Conservation (phyloP, 2,329 filamentous ascomycete genomes). For the Lecanoromycetidae sp. region DNA sequence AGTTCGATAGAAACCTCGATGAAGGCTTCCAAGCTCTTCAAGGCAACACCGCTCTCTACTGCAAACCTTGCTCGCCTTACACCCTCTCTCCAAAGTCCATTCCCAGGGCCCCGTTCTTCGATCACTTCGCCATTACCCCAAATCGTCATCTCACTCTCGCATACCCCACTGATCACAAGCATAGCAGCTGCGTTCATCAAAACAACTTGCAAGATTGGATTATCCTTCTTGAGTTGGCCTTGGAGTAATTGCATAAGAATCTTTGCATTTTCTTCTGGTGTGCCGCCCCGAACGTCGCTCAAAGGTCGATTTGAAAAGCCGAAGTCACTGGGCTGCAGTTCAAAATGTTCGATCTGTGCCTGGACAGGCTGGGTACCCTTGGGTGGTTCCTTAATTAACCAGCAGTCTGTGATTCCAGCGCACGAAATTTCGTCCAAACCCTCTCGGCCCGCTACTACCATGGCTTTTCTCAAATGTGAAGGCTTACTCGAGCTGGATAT, state of each 20-base stretch:
- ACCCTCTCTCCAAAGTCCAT: constrained; percentile 89
- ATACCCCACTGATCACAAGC: constrained; percentile 73
- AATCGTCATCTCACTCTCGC: constrained; percentile 68
- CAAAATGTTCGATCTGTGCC: constrained; percentile 62
- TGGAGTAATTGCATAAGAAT: constrained; percentile 68
- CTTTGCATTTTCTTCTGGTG: constrained; percentile 73
- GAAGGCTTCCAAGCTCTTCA: constrained; percentile 70
- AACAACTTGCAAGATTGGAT: constrained; percentile 86
- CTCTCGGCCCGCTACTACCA: constrained; percentile 88
- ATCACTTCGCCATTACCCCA: constrained; percentile 74
- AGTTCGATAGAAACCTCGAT: constrained; percentile 76
- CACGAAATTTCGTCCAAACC: constrained; percentile 93
- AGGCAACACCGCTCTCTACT: constrained; percentile 73
- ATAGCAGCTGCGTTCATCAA: constrained; percentile 86
- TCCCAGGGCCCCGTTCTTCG: constrained; percentile 69
- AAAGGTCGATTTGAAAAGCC: constrained; percentile 66
- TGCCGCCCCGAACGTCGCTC: constrained; percentile 64
- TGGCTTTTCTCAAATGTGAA: constrained; percentile 63
- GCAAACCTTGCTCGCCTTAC: constrained; percentile 79
- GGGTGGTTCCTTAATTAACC: constrained; percentile 51
- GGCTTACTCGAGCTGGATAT: constrained; percentile 66
- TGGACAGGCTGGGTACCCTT: constrained; percentile 30
- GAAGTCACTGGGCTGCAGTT: constrained; percentile 72
- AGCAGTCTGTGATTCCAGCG: constrained; percentile 78
- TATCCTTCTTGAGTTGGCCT: constrained; percentile 58